Evolutionary conservation across 2,329 filamentous ascomycete genomes (phyloP).

Genomic region (Claviceps fusiformis): DNA sequence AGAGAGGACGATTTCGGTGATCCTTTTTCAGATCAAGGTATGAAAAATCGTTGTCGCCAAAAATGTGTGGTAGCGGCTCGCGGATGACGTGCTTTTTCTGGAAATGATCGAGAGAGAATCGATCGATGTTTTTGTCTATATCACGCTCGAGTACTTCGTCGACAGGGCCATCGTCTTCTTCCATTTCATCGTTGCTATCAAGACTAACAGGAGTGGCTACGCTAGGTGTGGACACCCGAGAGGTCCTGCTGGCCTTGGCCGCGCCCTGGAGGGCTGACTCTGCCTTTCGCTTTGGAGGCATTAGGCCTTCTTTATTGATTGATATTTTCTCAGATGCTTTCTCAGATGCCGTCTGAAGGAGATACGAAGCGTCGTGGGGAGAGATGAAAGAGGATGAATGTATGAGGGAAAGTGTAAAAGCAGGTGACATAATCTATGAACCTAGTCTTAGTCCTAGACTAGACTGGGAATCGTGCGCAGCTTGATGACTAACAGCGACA

Average conservation of each 20-base stretch:
- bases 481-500: neutral
- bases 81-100: conserved; percentile 30
- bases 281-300: conserved; percentile 64
- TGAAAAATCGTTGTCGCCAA: conserved; percentile 57
- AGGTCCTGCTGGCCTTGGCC: conserved; percentile 42
- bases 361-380: neutral
- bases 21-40: conserved; percentile 74
- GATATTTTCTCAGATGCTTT: too few relatives aligned
- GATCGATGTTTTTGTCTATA: conserved; percentile 44
- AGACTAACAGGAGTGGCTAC: conserved; percentile 45
- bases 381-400: neutral
- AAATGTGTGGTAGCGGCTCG: conserved; percentile 33
- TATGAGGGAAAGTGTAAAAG: neutral
- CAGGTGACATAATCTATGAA: neutral
- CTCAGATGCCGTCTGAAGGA: conserved; percentile 7
- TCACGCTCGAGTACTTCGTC: conserved; percentile 40
- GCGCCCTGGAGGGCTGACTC: conserved; percentile 30
- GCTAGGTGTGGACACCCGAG: conserved; percentile 46
- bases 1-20: conserved; percentile 78
- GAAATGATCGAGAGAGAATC: conserved; percentile 41
- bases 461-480: neutral
- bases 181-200: conserved; percentile 37
- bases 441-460: too few relatives aligned
- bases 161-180: conserved; percentile 34
- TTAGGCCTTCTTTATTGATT: conserved; percentile 16